Conservation (phyloP, 495 filamentous ascomycete genomes). For the Lophiostoma macrostomum region DNA sequence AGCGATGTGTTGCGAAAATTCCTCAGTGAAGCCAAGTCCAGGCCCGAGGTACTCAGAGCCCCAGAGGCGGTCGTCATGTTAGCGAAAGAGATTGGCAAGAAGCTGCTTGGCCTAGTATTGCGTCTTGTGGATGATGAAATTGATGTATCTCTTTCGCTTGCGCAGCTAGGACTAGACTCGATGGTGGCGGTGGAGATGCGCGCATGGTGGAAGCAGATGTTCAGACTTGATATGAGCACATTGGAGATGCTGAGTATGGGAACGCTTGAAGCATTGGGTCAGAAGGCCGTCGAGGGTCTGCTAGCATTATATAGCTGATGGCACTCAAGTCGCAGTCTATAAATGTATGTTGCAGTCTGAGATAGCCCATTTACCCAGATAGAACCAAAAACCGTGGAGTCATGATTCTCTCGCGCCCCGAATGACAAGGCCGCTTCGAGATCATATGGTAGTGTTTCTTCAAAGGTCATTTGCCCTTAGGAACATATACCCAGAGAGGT, state of each 20-base stretch:
- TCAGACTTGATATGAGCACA: constrained; percentile 40
- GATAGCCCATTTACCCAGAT: too few species aligned
- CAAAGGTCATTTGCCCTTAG: too few species aligned
- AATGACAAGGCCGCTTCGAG: too few species aligned
- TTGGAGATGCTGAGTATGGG: constrained; percentile 44
- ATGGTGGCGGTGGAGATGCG: constrained; percentile 50
- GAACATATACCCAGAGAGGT: too few species aligned
- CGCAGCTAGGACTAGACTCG: constrained; percentile 43
- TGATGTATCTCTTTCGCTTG: not conserved
- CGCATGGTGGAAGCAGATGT: constrained; percentile 45
- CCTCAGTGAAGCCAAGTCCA: not conserved
- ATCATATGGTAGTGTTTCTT: too few species aligned
- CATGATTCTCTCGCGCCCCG: too few species aligned
- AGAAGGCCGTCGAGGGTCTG: constrained; percentile 26
- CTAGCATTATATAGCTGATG: too few species aligned
- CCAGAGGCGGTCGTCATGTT: not conserved
- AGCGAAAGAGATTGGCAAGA: not conserved
- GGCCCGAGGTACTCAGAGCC: not conserved
- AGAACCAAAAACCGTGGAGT: too few species aligned
- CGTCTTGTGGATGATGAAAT: not conserved
- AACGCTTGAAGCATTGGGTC: constrained; percentile 35
- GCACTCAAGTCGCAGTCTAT: too few species aligned
- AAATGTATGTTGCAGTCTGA: too few species aligned
- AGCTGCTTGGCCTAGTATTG: not conserved
- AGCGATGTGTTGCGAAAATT: constrained; percentile 1